phyloP scores from a whole-genome alignment of 495 filamentous ascomycete genomes.

The Daldinia bambusicola region DNA sequence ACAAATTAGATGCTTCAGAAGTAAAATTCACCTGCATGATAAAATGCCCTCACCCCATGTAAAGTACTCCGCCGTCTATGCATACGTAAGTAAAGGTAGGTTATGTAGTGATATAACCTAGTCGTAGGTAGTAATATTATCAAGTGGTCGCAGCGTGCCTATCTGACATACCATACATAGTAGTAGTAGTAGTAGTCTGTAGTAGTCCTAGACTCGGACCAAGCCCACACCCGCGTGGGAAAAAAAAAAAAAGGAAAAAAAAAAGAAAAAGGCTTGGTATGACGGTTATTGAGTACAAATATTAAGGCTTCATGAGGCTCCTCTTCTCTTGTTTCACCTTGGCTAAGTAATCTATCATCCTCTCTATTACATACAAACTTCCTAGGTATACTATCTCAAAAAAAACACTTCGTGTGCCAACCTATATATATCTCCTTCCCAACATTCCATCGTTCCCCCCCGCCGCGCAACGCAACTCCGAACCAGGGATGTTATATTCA shows the following conservation, averaged over 20 bases:
- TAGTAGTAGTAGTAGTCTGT: too few relatives aligned
- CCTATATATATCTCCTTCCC: slow-evolving; percentile 13
- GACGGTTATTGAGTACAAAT: slow-evolving; percentile 10
- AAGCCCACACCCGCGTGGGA: slow-evolving; percentile 10
- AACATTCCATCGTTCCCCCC: background rate
- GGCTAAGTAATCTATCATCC: too few relatives aligned
- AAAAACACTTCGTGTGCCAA: background rate
- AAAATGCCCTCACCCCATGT: slow-evolving; percentile 40
- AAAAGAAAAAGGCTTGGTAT: slow-evolving; percentile 12
- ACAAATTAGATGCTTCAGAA: slow-evolving; percentile 38
- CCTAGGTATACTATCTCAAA: slow-evolving; percentile 35
- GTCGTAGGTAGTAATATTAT: slow-evolving; percentile 1
- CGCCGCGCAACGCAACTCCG: background rate
- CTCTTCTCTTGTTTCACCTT: slow-evolving; percentile 34
- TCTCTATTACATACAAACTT: slow-evolving; percentile 6
- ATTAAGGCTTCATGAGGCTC: slow-evolving; percentile 35
- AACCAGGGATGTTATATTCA: slow-evolving; percentile 25
- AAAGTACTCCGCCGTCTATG: slow-evolving; percentile 11
- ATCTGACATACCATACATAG: background rate
- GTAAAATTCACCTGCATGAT: slow-evolving; percentile 37
- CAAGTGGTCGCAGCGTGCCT: background rate
- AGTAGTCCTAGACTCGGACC: background rate
- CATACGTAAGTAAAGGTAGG: too few relatives aligned
- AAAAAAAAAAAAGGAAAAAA: background rate
- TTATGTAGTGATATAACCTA: background rate